These are phyloP conservation scores for Meripilus lineatus DNA, from an alignment of 1,284 basidiomycete genomes.

Conservation along the genomic window DNA sequence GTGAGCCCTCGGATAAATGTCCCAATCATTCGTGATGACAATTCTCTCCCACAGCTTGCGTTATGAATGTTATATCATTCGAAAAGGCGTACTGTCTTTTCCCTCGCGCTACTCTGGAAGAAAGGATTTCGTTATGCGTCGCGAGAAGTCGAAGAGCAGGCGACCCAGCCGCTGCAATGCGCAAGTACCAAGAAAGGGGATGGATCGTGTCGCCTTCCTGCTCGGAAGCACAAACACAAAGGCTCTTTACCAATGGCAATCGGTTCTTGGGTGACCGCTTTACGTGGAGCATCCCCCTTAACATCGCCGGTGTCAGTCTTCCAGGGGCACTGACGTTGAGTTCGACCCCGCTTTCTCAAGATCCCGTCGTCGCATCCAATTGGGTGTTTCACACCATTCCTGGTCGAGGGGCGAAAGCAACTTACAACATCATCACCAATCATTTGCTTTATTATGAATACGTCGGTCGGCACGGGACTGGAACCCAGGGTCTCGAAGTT, in stretches of 20 bases:
- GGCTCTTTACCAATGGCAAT: conserved; percentile 14
- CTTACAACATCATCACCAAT: neutral
- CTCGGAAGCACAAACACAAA: conserved; percentile 9
- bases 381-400: neutral
- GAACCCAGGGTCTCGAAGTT: no score
- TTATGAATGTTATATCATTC: conserved; percentile 25
- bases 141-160: conserved; percentile 17
- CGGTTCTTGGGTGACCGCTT: conserved; percentile 22
- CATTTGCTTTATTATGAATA: neutral
- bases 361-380: neutral
- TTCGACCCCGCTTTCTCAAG: neutral
- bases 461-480: no score
- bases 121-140: conserved; percentile 26
- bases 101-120: conserved; percentile 25
- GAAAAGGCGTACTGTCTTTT: conserved; percentile 24
- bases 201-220: no score
- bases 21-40: neutral
- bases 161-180: conserved; percentile 11
- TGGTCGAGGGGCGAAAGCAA: neutral
- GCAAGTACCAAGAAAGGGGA: conserved; percentile 24
- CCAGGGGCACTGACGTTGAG: conserved; percentile 1
- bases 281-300: conserved; percentile 18
- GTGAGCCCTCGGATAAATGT: conserved; percentile 6
- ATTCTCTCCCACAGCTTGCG: conserved; percentile 34
- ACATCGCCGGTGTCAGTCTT: conserved; percentile 13